A percentile compares a stretch with the other conserved stretches of the same genome.
phyloP scores from a whole-genome alignment of 1,284 basidiomycete species.

The Cryptococcus sp. region DNA sequence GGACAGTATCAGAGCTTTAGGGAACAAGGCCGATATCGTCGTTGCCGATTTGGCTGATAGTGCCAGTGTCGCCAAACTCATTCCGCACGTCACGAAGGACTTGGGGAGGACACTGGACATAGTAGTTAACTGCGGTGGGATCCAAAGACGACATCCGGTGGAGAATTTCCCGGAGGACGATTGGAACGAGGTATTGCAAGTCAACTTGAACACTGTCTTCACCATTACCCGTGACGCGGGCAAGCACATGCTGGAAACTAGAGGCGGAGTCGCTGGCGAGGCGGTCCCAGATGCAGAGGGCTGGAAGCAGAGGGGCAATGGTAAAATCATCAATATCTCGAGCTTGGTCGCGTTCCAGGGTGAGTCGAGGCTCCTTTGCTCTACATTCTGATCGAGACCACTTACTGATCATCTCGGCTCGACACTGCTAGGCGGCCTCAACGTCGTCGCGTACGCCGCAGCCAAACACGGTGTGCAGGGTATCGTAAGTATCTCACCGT shows the following conservation, averaged over 20 bases:
- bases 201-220: conserved; percentile 56
- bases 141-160: conserved; percentile 80
- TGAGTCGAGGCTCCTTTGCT: conserved; percentile 40
- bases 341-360: conserved; percentile 55
- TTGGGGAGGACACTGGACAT: conserved; percentile 66
- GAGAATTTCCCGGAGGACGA: conserved; percentile 79
- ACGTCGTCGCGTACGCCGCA: conserved; percentile 87
- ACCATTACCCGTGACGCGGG: conserved; percentile 54
- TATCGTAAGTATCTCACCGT: conserved; percentile 54
- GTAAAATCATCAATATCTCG: conserved; percentile 57
- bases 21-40: conserved; percentile 59
- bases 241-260: conserved; percentile 52
- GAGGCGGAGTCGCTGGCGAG: conserved; percentile 49
- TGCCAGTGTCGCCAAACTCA: conserved; percentile 65
- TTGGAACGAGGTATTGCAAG: conserved; percentile 78
- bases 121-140: conserved; percentile 92
- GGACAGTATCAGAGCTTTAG: conserved; percentile 59
- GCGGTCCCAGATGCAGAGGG: conserved; percentile 30
- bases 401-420: too few relatives aligned
- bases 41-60: conserved; percentile 75
- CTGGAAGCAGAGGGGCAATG: conserved; percentile 39
- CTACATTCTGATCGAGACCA: conserved; percentile 4
- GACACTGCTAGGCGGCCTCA: conserved; percentile 63
- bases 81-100: conserved; percentile 55
- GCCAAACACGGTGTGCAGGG: conserved; percentile 82